phyloP scores from a whole-genome alignment of 805 yeast species.

The Hanseniaspora guilliermondii region DNA sequence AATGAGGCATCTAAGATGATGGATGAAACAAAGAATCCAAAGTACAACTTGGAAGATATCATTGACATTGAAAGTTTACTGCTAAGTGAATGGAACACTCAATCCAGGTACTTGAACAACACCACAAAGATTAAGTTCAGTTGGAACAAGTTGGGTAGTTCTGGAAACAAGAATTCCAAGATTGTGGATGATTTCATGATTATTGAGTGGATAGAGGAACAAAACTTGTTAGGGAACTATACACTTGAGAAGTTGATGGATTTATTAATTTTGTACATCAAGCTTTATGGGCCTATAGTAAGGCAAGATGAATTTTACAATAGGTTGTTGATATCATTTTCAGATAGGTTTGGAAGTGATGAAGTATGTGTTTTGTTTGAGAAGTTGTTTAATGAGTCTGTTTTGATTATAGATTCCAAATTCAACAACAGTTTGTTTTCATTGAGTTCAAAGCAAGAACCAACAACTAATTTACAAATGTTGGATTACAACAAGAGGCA shows the following conservation, averaged over 20 bases:
- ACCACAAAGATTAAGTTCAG: constrained; percentile 5
- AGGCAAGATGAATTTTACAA: not conserved
- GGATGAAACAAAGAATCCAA: not conserved
- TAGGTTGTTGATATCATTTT: constrained; percentile 3
- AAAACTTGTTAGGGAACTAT: constrained; percentile 1
- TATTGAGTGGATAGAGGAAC: constrained; percentile 8
- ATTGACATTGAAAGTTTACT: constrained; percentile 11
- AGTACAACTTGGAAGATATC: constrained; percentile 1
- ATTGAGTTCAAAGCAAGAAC: not conserved
- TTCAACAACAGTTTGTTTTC: not conserved
- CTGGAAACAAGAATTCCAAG: not conserved
- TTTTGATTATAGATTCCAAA: not conserved
- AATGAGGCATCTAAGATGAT: constrained; percentile 26
- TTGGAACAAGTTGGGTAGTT: constrained; percentile 4
- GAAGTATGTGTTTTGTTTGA: not conserved
- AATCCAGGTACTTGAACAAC: constrained; percentile 5
- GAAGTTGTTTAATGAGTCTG: not conserved
- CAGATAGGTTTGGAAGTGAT: constrained; percentile 12
- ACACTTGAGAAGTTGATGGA: not conserved
- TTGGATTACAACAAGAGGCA: not conserved
- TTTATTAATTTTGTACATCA: not conserved
- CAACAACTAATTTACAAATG: not conserved
- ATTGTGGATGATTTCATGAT: constrained; percentile 3
- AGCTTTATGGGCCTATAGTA: constrained; percentile 2
- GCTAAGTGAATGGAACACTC: constrained; percentile 11